These are phyloP conservation scores for Nicotiana attenuata DNA, from an alignment of 257 asterid species.

Conservation along the genomic window DNA sequence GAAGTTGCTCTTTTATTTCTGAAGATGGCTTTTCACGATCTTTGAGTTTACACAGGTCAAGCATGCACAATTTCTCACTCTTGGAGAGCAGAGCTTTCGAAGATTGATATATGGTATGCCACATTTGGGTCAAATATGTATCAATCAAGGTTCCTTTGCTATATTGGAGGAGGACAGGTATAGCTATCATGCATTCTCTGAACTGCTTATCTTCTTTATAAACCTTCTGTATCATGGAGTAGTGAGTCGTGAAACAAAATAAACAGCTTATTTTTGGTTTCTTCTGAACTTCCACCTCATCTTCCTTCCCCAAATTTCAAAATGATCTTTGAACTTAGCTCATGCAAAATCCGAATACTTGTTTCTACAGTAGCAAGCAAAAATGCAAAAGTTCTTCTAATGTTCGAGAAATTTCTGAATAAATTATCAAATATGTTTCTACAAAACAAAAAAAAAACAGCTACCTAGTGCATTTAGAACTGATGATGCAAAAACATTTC, in stretches of 20 bases:
- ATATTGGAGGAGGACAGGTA: constrained; percentile 95
- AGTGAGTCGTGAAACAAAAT: background rate
- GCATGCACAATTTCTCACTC: constrained; percentile 26
- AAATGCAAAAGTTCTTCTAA: background rate
- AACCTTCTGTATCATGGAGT: background rate
- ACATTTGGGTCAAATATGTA: constrained; percentile 82
- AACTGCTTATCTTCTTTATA: background rate
- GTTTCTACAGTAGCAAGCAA: background rate
- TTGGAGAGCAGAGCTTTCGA: constrained; percentile 74
- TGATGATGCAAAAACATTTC: background rate
- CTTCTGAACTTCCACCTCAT: background rate
- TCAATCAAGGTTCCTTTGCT: constrained; percentile 62
- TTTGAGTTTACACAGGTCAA: constrained; percentile 33
- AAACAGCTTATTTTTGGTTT: background rate
- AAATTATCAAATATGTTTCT: background rate
- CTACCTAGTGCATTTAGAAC: background rate
- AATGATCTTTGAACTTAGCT: background rate
- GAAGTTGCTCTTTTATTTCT: background rate
- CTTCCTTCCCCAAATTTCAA: background rate
- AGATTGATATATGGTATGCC: constrained; percentile 76
- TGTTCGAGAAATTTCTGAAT: background rate
- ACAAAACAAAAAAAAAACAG: background rate
- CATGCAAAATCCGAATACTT: background rate
- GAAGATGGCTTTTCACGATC: constrained; percentile 6
- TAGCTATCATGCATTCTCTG: background rate